Evolutionary conservation across 192 early-diverging fungal species (phyloP).

Genomic region (Allomyces arbusculus): DNA sequence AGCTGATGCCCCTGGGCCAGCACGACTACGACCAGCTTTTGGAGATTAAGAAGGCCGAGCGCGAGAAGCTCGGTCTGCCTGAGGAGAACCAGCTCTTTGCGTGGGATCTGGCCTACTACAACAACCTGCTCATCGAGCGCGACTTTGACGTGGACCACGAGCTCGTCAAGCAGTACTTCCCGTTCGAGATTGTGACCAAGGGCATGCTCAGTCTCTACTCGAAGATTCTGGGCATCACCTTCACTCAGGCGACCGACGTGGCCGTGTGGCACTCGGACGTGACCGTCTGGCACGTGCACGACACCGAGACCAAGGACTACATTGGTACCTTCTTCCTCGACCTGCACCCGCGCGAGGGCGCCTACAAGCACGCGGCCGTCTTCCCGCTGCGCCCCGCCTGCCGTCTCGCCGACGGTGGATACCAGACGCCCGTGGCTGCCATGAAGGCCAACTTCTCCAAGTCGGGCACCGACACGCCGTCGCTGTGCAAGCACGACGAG

Average conservation of each 20-base stretch:
- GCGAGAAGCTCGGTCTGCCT: conserved; percentile 11
- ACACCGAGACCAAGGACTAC: conserved; percentile 27
- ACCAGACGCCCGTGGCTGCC: conserved; percentile 40
- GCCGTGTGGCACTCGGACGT: conserved; percentile 66
- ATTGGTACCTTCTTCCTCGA: conserved; percentile 58
- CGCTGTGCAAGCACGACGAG: conserved; percentile 59
- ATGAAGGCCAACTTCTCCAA: conserved; percentile 56
- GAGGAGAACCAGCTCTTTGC: conserved; percentile 29
- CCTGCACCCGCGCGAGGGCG: conserved; percentile 48
- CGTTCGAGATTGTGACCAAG: conserved; percentile 35
- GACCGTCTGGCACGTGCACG: conserved; percentile 43
- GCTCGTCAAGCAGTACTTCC: conserved; percentile 59
- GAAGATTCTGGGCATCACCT: conserved; percentile 43
- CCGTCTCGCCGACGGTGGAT: conserved; percentile 25
- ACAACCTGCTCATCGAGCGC: conserved; percentile 45
- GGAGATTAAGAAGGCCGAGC: conserved; percentile 38
- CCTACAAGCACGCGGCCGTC: conserved; percentile 59
- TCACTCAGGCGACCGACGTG: conserved; percentile 35
- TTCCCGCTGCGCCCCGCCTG: conserved; percentile 55
- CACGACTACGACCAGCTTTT: conserved; percentile 36
- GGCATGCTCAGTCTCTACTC: conserved; percentile 58
- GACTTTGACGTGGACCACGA: conserved; percentile 58
- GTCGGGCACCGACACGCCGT: conserved; percentile 39
- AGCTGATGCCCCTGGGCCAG: conserved; percentile 32
- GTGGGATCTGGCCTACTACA: conserved; percentile 61